Conservation (phyloP, 139 green algal species). For the Gonium pectorale region DNA sequence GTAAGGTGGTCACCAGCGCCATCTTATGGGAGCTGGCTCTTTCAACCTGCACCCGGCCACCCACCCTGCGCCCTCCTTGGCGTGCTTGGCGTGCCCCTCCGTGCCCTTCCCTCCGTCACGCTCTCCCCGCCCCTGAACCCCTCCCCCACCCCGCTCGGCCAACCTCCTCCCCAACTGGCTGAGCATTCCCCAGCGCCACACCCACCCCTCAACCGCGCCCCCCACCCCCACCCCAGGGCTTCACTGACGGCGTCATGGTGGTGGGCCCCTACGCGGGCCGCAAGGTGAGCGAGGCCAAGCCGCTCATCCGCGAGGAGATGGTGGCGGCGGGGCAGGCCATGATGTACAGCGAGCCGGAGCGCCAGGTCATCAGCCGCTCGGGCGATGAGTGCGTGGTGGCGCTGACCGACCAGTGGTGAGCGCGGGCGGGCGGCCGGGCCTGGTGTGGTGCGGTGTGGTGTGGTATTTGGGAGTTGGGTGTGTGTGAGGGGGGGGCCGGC, state of each 20-base stretch:
- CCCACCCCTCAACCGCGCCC: too few species aligned
- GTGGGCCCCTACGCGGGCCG: conserved; percentile 88
- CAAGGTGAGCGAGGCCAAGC: conserved; percentile 91
- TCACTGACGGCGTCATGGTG: conserved; percentile 96
- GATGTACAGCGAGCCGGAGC: conserved; percentile 83
- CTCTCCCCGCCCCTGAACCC: too few species aligned
- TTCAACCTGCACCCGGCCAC: too few species aligned
- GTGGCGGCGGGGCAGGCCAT: conserved; percentile 81
- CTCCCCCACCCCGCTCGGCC: too few species aligned
- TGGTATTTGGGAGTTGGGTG: background rate
- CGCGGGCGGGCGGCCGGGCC: background rate
- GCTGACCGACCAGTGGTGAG: conserved; percentile 98
- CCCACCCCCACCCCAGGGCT: conserved; percentile 72
- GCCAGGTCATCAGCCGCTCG: conserved; percentile 86
- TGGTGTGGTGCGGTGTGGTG: background rate
- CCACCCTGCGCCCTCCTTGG: too few species aligned
- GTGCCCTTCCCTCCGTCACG: too few species aligned
- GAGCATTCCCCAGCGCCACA: too few species aligned
- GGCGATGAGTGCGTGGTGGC: conserved; percentile 98
- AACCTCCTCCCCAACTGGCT: too few species aligned
- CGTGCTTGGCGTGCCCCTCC: too few species aligned
- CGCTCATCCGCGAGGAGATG: conserved; percentile 89
- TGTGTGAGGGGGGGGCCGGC: too few species aligned
- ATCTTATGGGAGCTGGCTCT: too few species aligned
- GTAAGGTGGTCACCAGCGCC: too few species aligned